phyloP scores from a whole-genome alignment of 2,329 filamentous ascomycete genomes.

The Fusarium chaquense region DNA sequence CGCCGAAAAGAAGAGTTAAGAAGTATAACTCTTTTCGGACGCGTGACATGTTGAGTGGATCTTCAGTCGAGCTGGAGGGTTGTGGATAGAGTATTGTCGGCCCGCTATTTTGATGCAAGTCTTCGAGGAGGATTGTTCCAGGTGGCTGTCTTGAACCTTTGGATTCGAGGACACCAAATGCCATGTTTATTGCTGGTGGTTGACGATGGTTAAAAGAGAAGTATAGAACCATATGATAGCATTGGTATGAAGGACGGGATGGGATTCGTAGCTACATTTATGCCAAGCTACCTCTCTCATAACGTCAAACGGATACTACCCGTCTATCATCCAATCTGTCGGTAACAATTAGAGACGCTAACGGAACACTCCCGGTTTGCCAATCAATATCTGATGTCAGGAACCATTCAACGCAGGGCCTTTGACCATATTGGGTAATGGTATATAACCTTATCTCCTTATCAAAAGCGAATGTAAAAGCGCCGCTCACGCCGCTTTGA shows the following conservation, averaged over 20 bases:
- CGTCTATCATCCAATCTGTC: too few relatives aligned
- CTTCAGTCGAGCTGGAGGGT: background rate
- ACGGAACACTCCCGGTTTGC: background rate
- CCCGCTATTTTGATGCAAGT: background rate
- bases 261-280: background rate
- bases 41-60: constrained; percentile 1
- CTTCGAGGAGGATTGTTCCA: constrained; percentile 1
- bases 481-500: background rate
- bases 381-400: background rate
- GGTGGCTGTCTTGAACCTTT: background rate
- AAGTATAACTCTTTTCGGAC: constrained; percentile 4
- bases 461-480: background rate
- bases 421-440: too few relatives aligned
- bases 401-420: too few relatives aligned
- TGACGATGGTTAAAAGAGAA: background rate
- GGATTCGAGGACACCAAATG: constrained; percentile 1
- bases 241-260: too few relatives aligned
- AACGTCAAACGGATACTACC: too few relatives aligned
- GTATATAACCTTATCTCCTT: background rate
- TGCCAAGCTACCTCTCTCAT: too few relatives aligned
- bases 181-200: background rate
- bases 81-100: background rate
- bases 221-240: too few relatives aligned
- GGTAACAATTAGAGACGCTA: background rate
- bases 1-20: constrained; percentile 5